Base-by-base conservation (phyloP, 768 basidiomycete species). In the Mrakia blollopis region DNA sequence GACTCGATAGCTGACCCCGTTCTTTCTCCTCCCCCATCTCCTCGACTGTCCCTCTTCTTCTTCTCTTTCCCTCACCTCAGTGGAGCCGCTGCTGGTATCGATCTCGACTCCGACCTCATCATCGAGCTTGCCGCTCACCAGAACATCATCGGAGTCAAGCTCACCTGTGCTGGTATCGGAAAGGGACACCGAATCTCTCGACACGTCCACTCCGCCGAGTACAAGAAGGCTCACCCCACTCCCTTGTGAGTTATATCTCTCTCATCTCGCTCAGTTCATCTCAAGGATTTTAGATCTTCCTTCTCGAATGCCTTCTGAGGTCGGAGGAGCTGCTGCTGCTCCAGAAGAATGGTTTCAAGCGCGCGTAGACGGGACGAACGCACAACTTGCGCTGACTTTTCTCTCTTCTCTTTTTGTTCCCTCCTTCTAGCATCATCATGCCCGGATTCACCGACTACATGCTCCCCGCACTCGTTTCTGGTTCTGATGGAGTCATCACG, bases 151-250 rank as follows among this genome's bases (percentile, higher is more conserved):
- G 93, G 93, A 77, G 89, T 88, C 71, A 94, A 85, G 84, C 86
- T 94, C 32, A 93, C 93, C 44, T 93, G 92, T 82, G 92, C 90
- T 7, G 90, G 89, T 80, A 89, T 94, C 76, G 92, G 92, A 30
- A 94, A 78, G 61, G 88, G 92, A 63, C 89, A 91, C 73, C 89
- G 92, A 25, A 85, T 94, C 62, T 87, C 90, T 18, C 87, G 89
- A 6, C 85, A 87, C 47, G 88, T 82, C 47, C 82, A 83, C 73
- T 80, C 81, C 23, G 78, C 79, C 25, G 82, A 79, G 39, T 85
- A 82, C 81, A 79, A 77, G 72, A 77, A 77, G 72, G 57, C 71
- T 10, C 76, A 77, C 72, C 63, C 70, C 23, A 68, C 60, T 8
- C 76, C 76, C 11, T 77, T 77, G 74, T 75, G 52, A 54, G 74